Conservation (phyloP, 1,284 basidiomycete species). For the Ganoderma sp. region DNA sequence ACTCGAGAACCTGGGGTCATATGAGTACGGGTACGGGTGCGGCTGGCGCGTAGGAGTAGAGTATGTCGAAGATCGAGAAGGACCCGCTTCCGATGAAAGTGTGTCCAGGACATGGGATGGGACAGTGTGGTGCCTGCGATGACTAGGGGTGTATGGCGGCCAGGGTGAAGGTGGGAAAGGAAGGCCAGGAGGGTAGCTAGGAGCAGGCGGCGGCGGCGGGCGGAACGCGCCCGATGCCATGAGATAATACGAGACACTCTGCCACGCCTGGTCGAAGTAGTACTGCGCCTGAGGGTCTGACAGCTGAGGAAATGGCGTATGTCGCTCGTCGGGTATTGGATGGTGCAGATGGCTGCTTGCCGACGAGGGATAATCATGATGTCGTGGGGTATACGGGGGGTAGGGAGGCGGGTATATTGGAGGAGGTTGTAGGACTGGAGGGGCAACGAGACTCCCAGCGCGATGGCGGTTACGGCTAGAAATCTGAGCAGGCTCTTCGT, state of each 20-base stretch:
- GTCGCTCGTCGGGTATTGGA: conserved; percentile 1
- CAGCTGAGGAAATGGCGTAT: conserved; percentile 8
- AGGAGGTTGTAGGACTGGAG: conserved; percentile 17
- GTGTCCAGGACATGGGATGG: conserved; percentile 22
- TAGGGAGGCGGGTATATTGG: conserved; percentile 23
- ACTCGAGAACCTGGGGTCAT: conserved; percentile 49
- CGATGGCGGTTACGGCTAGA: conserved; percentile 2
- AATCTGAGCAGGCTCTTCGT: background rate
- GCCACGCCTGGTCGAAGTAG: conserved; percentile 44
- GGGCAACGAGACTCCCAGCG: conserved; percentile 9
- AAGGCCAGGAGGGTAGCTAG: conserved; percentile 19
- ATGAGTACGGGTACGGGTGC: conserved; percentile 47
- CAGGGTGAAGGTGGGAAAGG: conserved; percentile 21
- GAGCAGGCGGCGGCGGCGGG: conserved; percentile 25
- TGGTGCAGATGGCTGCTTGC: conserved; percentile 6
- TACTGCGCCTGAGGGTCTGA: conserved; percentile 44
- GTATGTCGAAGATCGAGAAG: conserved; percentile 36
- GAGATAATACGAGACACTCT: conserved; percentile 42
- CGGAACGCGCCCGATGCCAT: conserved; percentile 31
- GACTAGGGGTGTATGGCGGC: conserved; percentile 42
- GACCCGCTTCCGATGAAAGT: conserved; percentile 28
- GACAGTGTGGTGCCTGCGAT: conserved; percentile 23
- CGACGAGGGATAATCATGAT: conserved; percentile 15
- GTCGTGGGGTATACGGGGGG: conserved; percentile 31
- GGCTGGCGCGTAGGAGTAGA: conserved; percentile 48